Conservation (phyloP, 441 rosid genomes). For the Daphne laureola region DNA sequence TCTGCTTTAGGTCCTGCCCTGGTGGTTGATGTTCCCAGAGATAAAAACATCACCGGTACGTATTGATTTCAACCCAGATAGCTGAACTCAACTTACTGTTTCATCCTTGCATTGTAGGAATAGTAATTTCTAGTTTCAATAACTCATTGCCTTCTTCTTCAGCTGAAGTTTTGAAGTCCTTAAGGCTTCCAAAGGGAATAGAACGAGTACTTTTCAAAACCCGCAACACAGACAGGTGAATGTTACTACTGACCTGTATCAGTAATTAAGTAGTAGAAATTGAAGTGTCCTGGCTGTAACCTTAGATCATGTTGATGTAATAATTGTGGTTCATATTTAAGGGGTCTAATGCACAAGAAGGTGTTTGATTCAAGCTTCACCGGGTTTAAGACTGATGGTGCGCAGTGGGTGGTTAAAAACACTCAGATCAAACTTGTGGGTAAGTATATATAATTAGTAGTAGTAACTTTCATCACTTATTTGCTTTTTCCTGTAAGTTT, state of each 20-base stretch:
- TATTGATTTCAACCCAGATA: neutral
- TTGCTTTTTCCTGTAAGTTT: no score
- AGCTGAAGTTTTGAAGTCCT: constrained; percentile 52
- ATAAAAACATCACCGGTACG: constrained; percentile 51
- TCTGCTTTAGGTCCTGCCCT: constrained; percentile 39
- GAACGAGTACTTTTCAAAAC: constrained; percentile 55
- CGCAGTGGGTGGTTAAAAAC: constrained; percentile 52
- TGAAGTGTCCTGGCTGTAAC: constrained; percentile 1
- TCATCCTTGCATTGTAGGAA: neutral
- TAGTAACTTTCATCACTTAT: no score
- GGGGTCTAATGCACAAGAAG: constrained; percentile 43
- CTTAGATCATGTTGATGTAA: no score
- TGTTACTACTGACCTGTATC: neutral
- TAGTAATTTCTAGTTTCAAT: neutral
- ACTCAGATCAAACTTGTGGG: constrained; percentile 50
- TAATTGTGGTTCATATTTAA: constrained; percentile 15
- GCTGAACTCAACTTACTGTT: neutral
- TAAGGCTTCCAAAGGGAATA: constrained; percentile 44
- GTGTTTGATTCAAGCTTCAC: constrained; percentile 43
- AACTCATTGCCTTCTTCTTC: constrained; percentile 1
- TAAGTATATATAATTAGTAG: constrained; percentile 13
- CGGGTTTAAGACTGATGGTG: constrained; percentile 43
- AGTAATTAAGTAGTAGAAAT: neutral
- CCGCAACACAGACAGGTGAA: constrained; percentile 48
- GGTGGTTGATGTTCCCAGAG: constrained; percentile 50